Conservation (phyloP, 768 basidiomycete species). For the Megacollybia marginata region DNA sequence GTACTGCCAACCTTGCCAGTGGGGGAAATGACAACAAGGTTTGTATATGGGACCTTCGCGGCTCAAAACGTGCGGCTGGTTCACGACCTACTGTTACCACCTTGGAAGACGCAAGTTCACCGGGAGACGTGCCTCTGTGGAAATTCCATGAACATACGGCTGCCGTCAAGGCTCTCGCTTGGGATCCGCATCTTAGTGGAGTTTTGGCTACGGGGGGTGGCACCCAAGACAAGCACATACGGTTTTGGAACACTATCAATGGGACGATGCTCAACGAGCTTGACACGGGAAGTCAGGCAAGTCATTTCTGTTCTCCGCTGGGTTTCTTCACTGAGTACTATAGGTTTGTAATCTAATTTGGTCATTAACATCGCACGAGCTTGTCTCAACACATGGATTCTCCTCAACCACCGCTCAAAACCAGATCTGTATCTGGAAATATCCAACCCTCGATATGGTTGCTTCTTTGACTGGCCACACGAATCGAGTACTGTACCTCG, state of each 20-base stretch:
- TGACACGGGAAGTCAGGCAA: slow-evolving; percentile 93
- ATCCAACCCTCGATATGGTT: slow-evolving; percentile 89
- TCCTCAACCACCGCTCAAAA: slow-evolving; percentile 91
- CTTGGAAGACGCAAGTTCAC: slow-evolving; percentile 20
- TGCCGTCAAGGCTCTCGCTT: slow-evolving; percentile 96
- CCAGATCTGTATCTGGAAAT: slow-evolving; percentile 94
- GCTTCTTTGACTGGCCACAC: slow-evolving; percentile 93
- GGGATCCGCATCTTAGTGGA: slow-evolving; percentile 93
- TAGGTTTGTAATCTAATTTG: slow-evolving; percentile 97
- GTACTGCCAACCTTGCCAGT: slow-evolving; percentile 64
- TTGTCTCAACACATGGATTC: slow-evolving; percentile 97
- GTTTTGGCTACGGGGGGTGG: slow-evolving; percentile 93
- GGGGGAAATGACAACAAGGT: slow-evolving; percentile 99
- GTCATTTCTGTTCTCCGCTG: slow-evolving; percentile 18
- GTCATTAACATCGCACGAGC: slow-evolving; percentile 92
- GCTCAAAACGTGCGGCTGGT: slow-evolving; percentile 39
- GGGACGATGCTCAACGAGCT: slow-evolving; percentile 81
- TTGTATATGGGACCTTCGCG: slow-evolving; percentile 90
- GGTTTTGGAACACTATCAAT: slow-evolving; percentile 92
- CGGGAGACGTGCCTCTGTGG: slow-evolving; percentile 68
- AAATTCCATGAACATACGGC: slow-evolving; percentile 96
- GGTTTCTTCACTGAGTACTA: slow-evolving; percentile 2
- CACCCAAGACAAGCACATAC: slow-evolving; percentile 97
- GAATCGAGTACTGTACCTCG: slow-evolving; percentile 92
- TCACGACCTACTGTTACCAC: slow-evolving; percentile 20